phyloP scores from a whole-genome alignment of 2,329 filamentous ascomycete genomes.

The Kalmusia sp. region DNA sequence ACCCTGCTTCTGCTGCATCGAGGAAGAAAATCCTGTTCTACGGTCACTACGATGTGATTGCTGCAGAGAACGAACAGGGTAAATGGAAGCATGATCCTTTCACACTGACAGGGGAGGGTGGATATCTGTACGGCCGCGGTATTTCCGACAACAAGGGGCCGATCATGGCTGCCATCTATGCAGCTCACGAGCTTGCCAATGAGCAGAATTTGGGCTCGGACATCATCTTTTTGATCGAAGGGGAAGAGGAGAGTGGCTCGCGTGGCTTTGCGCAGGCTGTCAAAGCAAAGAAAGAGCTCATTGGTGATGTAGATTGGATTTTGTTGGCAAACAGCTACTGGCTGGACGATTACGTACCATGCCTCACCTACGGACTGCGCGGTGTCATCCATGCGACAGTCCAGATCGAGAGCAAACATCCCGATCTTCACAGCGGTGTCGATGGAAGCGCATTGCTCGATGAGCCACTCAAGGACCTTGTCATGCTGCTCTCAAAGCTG shows the following conservation, averaged over 20 bases:
- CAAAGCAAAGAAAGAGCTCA: conserved; percentile 77
- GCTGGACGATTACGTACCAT: conserved; percentile 95
- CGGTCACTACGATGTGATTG: conserved; percentile 96
- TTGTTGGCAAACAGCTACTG: conserved; percentile 97
- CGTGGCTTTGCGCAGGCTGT: conserved; percentile 88
- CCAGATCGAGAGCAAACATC: conserved; percentile 82
- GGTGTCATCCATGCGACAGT: conserved; percentile 94
- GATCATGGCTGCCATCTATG: conserved; percentile 91
- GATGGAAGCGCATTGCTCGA: conserved; percentile 90
- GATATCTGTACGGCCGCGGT: conserved; percentile 94
- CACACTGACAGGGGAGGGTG: conserved; percentile 84
- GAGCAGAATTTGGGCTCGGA: conserved; percentile 86
- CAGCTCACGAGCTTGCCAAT: conserved; percentile 86
- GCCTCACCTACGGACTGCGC: conserved; percentile 90
- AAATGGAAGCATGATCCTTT: conserved; percentile 93
- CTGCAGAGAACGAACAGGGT: conserved; percentile 80
- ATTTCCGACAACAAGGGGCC: conserved; percentile 98
- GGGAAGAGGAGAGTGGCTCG: conserved; percentile 94
- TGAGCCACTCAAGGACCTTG: conserved; percentile 90
- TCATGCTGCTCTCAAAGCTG: conserved; percentile 79
- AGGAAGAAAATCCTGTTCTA: conserved; percentile 94
- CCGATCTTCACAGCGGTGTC: conserved; percentile 95
- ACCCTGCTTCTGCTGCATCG: conserved; percentile 67
- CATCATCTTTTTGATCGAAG: conserved; percentile 92
- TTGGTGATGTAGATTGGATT: conserved; percentile 93